These are phyloP conservation scores for Boletus sp. DNA, from an alignment of 1,284 basidiomycete species.

Conservation along the genomic window DNA sequence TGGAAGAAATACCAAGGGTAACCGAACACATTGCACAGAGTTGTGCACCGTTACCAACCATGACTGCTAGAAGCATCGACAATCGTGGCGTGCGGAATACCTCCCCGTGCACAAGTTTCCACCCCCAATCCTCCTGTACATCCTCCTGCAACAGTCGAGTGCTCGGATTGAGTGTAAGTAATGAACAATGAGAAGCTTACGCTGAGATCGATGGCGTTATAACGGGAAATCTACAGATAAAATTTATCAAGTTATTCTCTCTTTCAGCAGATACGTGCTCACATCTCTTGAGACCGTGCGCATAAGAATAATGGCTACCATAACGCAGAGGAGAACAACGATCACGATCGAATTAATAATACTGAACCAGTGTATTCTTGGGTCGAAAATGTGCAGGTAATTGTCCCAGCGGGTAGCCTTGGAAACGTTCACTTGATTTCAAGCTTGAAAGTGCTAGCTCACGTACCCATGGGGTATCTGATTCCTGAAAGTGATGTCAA, in stretches of 20 bases:
- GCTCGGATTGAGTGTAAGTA: not conserved
- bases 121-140: constrained; percentile 97
- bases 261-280: constrained; percentile 37
- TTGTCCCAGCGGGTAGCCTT: constrained; percentile 95
- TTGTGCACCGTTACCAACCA: constrained; percentile 90
- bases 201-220: constrained; percentile 91
- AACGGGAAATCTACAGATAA: constrained; percentile 78
- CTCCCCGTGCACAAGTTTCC: constrained; percentile 96
- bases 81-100: constrained; percentile 86
- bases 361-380: constrained; percentile 87
- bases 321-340: constrained; percentile 84
- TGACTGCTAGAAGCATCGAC: constrained; percentile 77
- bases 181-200: constrained; percentile 40
- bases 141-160: constrained; percentile 62
- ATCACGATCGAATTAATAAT: constrained; percentile 92
- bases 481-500: constrained; percentile 51
- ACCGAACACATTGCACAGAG: constrained; percentile 85
- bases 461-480: constrained; percentile 77
- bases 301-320: constrained; percentile 90
- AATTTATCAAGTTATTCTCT: constrained; percentile 36
- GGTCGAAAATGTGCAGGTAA: constrained; percentile 82
- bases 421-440: constrained; percentile 1
- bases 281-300: constrained; percentile 88
- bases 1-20: constrained; percentile 63
- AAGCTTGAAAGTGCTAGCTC: not conserved